Evolutionary conservation across 2,329 filamentous ascomycete species (phyloP), one percentile per base, ranked within the genome.

Genomic region (Bertia moriformis): DNA sequence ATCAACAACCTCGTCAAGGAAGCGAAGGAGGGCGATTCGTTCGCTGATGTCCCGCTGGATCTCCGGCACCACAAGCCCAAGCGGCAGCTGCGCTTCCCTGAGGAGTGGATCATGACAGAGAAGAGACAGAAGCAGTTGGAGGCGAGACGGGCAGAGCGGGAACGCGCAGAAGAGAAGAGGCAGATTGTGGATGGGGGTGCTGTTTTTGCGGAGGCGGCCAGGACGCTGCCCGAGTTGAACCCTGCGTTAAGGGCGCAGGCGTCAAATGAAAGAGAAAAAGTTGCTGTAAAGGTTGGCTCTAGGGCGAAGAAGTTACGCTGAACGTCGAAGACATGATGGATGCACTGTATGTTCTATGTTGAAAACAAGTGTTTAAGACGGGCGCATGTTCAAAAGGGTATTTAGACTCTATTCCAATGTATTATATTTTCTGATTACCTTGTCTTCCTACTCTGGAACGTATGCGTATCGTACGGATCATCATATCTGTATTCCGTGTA

Each of bases 11-110:
- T 98, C 46, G 62, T 98, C 42, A 65, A 63, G 4, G 78, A 85
- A 53, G 86, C 88, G 42, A 83, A 78, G 64, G 72, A 73, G 59
- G 36, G 58, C 42, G 89, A 98, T 48, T 83, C 73, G 10, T 95
- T 96, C 51, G 78, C 78, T 46, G 91, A 98, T 55, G 62, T 98
- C 19, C 89, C 91, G 2, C 70, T 96, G 38, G 88, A 98, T 54
- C 79, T 85, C 43, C 72, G 91, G 49, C 89, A 96, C 59, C 78
- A 89, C 64, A 78, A 72, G 51, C 67, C 71, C 44, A 83, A 81
- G 64, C 57, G 57, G 32, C 73, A 73, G 54, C 67, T 73, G 40
- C 69, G 66, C 46, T 96, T 95, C 59, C 91, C 91, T 2, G 69
- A 75, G 48, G 73, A 78, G 48, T 98, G 91, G 91, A 73, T 71